Conservation (phyloP, 2,329 filamentous ascomycete genomes). For the Talaromyces islandicus region DNA sequence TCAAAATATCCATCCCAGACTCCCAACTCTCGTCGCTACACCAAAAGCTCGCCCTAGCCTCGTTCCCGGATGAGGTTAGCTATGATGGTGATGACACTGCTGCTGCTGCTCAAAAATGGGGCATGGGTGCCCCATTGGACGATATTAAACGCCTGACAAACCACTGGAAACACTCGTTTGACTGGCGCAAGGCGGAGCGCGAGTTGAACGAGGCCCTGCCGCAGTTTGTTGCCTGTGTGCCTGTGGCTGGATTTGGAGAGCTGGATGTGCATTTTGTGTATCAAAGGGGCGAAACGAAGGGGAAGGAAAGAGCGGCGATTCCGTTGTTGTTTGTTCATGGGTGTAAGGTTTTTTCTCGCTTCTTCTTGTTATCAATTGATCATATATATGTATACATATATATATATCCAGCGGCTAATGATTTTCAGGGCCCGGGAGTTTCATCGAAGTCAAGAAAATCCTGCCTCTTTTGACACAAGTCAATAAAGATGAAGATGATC, state of each 20-base stretch:
- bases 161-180: conserved; percentile 52
- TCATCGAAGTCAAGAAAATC: conserved; percentile 59
- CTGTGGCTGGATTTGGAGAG: conserved; percentile 53
- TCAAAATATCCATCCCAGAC: conserved; percentile 49
- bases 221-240: conserved; percentile 51
- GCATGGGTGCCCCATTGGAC: conserved; percentile 54
- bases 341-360: conserved; percentile 33
- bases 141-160: conserved; percentile 53
- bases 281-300: conserved; percentile 41
- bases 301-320: conserved; percentile 43
- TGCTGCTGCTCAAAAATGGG: conserved; percentile 19
- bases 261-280: conserved; percentile 62
- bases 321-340: conserved; percentile 65
- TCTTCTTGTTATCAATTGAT: too few relatives aligned
- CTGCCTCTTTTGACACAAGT: conserved; percentile 43
- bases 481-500: conserved; percentile 20
- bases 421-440: conserved; percentile 56
- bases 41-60: conserved; percentile 48
- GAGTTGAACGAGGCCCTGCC: conserved; percentile 53
- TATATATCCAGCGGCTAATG: not conserved
- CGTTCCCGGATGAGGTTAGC: conserved; percentile 54
- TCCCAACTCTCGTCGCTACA: conserved; percentile 48
- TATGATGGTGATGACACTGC: conserved; percentile 12
- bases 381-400: too few relatives aligned
- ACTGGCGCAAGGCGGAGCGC: conserved; percentile 57